Conservation (phyloP, 1,139 yeast genomes). For the Geotrichum histeridarum region DNA sequence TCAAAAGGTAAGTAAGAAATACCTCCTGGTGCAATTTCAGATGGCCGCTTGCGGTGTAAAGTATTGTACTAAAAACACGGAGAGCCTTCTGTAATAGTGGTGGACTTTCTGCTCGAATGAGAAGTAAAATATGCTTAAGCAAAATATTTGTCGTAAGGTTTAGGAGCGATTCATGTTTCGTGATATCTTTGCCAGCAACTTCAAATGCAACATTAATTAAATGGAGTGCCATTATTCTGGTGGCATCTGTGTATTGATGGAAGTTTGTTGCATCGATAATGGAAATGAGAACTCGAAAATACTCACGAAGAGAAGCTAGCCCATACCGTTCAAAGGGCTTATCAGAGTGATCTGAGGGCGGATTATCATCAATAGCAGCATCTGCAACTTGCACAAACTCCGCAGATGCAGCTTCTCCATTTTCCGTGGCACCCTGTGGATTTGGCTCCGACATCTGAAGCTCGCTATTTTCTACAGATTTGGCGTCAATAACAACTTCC, state of each 20-base stretch:
- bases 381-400: slow-evolving; percentile 5
- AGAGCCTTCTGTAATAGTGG: slow-evolving; percentile 69
- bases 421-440: slow-evolving; percentile 1
- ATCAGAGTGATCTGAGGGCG: background rate
- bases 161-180: slow-evolving; percentile 61
- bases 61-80: slow-evolving; percentile 62
- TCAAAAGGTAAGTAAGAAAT: slow-evolving; percentile 38
- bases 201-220: slow-evolving; percentile 77
- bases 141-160: slow-evolving; percentile 70
- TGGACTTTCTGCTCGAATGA: slow-evolving; percentile 66
- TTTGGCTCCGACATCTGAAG: slow-evolving; percentile 17
- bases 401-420: background rate
- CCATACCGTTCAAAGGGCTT: slow-evolving; percentile 48
- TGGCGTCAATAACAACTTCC: slow-evolving; percentile 32
- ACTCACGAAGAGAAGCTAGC: slow-evolving; percentile 62
- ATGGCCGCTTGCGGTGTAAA: slow-evolving; percentile 36
- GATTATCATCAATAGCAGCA: background rate
- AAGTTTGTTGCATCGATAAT: slow-evolving; percentile 79
- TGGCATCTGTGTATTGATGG: slow-evolving; percentile 79
- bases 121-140: slow-evolving; percentile 75
- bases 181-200: slow-evolving; percentile 65
- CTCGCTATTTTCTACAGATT: slow-evolving; percentile 16
- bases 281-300: slow-evolving; percentile 70
- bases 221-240: slow-evolving; percentile 76
- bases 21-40: slow-evolving; percentile 43